Conservation (phyloP, 345 rosid genomes). For the Angophora floribunda region DNA sequence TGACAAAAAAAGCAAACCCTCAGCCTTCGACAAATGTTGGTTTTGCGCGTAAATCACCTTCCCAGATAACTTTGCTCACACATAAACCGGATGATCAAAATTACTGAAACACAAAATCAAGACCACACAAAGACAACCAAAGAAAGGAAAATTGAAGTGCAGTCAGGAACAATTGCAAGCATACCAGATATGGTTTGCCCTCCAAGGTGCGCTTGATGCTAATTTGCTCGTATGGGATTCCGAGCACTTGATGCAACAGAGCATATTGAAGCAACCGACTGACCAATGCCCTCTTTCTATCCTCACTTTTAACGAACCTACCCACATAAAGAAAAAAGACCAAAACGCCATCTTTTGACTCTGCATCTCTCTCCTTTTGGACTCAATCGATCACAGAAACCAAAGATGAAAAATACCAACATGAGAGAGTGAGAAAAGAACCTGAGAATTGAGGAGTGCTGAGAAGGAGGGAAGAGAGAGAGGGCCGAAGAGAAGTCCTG, state of each 20-base stretch:
- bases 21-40: neutral
- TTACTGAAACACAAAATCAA: neutral
- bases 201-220: slow-evolving; percentile 40
- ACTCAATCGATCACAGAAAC: neutral
- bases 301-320: slow-evolving; percentile 46
- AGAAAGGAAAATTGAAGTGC: neutral
- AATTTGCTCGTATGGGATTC: slow-evolving; percentile 26
- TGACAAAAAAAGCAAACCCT: neutral
- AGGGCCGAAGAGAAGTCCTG: slow-evolving; percentile 31
- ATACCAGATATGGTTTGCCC: slow-evolving; percentile 64
- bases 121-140: neutral
- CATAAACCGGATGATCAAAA: neutral
- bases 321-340: neutral
- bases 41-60: neutral
- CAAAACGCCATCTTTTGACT: neutral
- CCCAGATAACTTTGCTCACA: neutral
- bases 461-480: slow-evolving; percentile 32
- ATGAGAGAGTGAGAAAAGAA: neutral
- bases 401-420: neutral
- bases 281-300: slow-evolving; percentile 51
- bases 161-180: neutral
- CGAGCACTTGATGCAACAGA: slow-evolving; percentile 30
- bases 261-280: slow-evolving; percentile 57
- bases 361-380: neutral
- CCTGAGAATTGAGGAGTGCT: slow-evolving; percentile 47